Base-by-base conservation (phyloP, 1,284 basidiomycete species). In the Salmacisia buchloeana region DNA sequence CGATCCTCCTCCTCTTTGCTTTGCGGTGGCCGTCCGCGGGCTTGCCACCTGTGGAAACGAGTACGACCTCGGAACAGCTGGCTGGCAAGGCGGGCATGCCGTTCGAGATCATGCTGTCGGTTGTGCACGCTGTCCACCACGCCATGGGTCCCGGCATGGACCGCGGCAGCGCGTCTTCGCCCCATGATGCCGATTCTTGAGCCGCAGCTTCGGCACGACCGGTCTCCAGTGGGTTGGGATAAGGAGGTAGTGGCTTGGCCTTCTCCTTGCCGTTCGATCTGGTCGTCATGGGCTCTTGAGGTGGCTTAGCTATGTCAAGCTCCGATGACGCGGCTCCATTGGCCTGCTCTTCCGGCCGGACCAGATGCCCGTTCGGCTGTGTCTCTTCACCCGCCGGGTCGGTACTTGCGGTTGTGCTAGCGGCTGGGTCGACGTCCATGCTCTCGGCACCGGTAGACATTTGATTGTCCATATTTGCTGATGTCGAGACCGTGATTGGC, bases 51-150 rank as follows among this genome's bases (percentile, higher is more conserved):
- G 29, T 10, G 25, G 29, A 54, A 15, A 23, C 29, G 18, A 9
- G 2, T 12, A 18, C 41, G 2, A 12, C 2, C 15, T 62, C 56
- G 0, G 67, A 68, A 12, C 49, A 18, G 34, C 12, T 31, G 6
- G 67, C 63, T 0, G 66, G 63, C 34, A 74, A n/a, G 1, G 66
- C 60, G 2, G 74, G 74, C 0, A 74, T 43, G 1, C 64, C 72
- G 18, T 64, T 62, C 15, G 62, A 52, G 60, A 76, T 63, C 52
- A 76, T 62, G 25, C 65, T 58, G 35, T 70, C 69, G 13, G 71
- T 67, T 2, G 68, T 39, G 13, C 72, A 63, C 7, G 72, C 66
- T 15, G 69, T 68, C 68, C 72, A 76, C 74, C 74, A 76, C 23
- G 64, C 66, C 10, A 63, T 67, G 9, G 3, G 52, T 60, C 60